Evolutionary conservation across 2,329 filamentous ascomycete genomes (phyloP).

Genomic region (Pseudogymnoascus sp.): DNA sequence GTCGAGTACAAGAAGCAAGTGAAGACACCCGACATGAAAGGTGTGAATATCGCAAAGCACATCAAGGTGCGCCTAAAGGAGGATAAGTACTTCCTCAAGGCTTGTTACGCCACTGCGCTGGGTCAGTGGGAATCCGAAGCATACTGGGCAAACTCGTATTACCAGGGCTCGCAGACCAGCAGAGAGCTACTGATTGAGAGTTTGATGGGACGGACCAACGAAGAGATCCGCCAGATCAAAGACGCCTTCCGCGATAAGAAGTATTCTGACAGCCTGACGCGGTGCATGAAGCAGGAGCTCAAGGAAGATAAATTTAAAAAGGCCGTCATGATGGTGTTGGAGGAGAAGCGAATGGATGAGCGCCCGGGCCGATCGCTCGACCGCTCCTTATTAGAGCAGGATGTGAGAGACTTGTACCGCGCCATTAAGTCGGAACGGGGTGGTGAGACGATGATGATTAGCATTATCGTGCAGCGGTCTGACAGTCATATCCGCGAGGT

Average conservation of each 20-base stretch:
- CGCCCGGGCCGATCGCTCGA: conserved; percentile 17
- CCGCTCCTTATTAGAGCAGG: conserved; percentile 52
- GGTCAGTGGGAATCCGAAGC: conserved; percentile 89
- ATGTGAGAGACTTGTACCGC: conserved; percentile 62
- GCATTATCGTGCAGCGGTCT: conserved; percentile 71
- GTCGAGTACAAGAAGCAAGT: conserved; percentile 83
- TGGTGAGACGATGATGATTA: conserved; percentile 80
- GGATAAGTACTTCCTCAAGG: conserved; percentile 73
- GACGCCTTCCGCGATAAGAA: conserved; percentile 85
- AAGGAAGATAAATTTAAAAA: conserved; percentile 95
- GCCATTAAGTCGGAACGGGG: conserved; percentile 66
- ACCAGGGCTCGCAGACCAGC: conserved; percentile 75
- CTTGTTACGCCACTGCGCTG: conserved; percentile 80
- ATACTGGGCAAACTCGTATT: conserved; percentile 98
- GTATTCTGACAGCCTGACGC: conserved; percentile 69
- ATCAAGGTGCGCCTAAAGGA: conserved; percentile 70
- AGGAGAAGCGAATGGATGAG: conserved; percentile 78
- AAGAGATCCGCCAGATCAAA: conserved; percentile 82
- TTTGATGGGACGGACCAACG: conserved; percentile 81
- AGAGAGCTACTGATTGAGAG: conserved; percentile 88
- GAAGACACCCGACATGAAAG: conserved; percentile 68
- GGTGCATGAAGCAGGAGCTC: conserved; percentile 86
- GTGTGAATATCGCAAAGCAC: conserved; percentile 79
- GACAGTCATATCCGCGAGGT: conserved; percentile 77
- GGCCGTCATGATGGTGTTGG: conserved; percentile 74